A percentile compares a stretch with the other conserved stretches of the same genome.
phyloP scores from a whole-genome alignment of 495 filamentous ascomycete species.

The Mytilinidion resinicola region DNA sequence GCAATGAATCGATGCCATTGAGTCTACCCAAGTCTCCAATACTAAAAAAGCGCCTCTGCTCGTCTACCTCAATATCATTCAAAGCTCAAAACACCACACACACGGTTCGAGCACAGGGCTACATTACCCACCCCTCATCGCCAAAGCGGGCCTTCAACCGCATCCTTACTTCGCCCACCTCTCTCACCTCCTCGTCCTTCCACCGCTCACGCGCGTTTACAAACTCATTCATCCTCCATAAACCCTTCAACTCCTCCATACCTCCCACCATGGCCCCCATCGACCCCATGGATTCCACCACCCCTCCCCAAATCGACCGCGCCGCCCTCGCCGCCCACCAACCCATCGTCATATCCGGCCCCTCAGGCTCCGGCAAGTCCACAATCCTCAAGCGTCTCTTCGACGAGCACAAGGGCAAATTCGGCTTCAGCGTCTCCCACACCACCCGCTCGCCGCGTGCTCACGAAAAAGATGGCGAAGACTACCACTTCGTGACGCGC shows the following conservation, averaged over 20 bases:
- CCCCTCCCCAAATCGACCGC: slow-evolving; percentile 8
- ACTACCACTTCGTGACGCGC: slow-evolving; percentile 75
- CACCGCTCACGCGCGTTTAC: neutral
- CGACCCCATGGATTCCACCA: neutral
- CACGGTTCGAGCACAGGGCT: neutral
- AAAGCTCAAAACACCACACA: neutral
- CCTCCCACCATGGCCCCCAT: slow-evolving; percentile 5
- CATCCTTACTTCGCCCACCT: neutral
- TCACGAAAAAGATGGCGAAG: slow-evolving; percentile 66
- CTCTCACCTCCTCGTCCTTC: neutral
- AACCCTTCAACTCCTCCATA: neutral
- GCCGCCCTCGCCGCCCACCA: slow-evolving; percentile 30
- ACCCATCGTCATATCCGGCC: slow-evolving; percentile 82
- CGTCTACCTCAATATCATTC: neutral
- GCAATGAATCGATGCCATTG: neutral
- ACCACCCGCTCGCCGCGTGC: slow-evolving; percentile 73
- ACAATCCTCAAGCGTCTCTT: slow-evolving; percentile 75
- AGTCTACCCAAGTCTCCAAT: neutral
- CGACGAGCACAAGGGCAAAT: slow-evolving; percentile 60
- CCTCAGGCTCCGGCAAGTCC: slow-evolving; percentile 80
- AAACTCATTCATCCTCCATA: neutral
- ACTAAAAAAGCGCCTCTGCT: neutral
- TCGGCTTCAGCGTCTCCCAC: slow-evolving; percentile 68
- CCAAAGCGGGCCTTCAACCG: neutral
- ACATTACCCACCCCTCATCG: neutral